Conservation (phyloP, 2,329 filamentous ascomycete genomes). For the Xylaria sp. region DNA sequence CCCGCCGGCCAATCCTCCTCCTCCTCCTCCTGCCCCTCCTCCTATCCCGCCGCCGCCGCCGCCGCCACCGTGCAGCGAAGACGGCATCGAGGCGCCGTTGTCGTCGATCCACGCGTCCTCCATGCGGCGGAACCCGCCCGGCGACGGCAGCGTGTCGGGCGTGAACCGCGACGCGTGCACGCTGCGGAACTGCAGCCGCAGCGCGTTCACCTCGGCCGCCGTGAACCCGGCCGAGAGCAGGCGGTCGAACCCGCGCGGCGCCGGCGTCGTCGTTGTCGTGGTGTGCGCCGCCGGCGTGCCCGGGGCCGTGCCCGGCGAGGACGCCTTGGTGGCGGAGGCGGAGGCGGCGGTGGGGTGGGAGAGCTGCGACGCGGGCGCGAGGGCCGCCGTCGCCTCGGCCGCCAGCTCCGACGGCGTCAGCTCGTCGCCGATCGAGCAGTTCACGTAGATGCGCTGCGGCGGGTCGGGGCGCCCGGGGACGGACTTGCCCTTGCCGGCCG, state of each 20-base stretch:
- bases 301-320: constrained; percentile 1
- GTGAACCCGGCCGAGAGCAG: constrained; percentile 82
- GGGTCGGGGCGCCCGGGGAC: constrained; percentile 51
- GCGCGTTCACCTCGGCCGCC: constrained; percentile 75
- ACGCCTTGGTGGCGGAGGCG: constrained; percentile 4
- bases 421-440: constrained; percentile 85
- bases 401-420: constrained; percentile 71
- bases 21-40: constrained; percentile 43
- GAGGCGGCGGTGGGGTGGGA: background rate
- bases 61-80: constrained; percentile 36
- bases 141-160: constrained; percentile 84
- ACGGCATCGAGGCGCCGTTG: constrained; percentile 43
- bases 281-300: constrained; percentile 21
- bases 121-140: constrained; percentile 72
- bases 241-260: constrained; percentile 84
- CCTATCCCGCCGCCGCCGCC: constrained; percentile 38
- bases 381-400: constrained; percentile 60
- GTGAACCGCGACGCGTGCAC: constrained; percentile 83
- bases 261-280: constrained; percentile 44
- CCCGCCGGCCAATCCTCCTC: constrained; percentile 38
- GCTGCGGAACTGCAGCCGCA: constrained; percentile 86
- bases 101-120: constrained; percentile 93
- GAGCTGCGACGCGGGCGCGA: constrained; percentile 12
- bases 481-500: constrained; percentile 72
- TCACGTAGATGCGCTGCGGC: constrained; percentile 74